These are phyloP conservation scores for Dendrothele bispora DNA, from an alignment of 768 basidiomycete species.

Conservation along the genomic window DNA sequence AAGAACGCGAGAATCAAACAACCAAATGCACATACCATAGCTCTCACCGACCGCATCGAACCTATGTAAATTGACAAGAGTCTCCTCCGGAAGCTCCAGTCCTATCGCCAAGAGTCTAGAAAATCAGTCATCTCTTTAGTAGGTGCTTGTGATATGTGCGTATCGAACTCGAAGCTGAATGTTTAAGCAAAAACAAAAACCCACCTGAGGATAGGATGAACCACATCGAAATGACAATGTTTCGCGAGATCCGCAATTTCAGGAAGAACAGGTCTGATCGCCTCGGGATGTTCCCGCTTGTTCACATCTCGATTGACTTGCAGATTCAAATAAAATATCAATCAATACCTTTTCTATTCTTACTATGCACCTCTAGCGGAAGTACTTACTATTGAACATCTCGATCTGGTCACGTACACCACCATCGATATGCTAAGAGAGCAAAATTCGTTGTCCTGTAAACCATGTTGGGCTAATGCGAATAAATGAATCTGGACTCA, in stretches of 20 bases:
- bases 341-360: not conserved
- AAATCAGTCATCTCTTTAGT: no score
- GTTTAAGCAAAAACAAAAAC: no score
- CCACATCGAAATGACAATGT: slow-evolving; percentile 38
- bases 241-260: slow-evolving; percentile 38
- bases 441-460: not conserved
- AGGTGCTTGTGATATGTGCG: slow-evolving; percentile 16
- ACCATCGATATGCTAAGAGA: slow-evolving; percentile 34
- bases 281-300: slow-evolving; percentile 37
- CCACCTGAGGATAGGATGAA: slow-evolving; percentile 33
- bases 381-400: slow-evolving; percentile 35
- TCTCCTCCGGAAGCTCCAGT: slow-evolving; percentile 40
- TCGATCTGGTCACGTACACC: slow-evolving; percentile 43
- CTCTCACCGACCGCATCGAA: slow-evolving; percentile 29
- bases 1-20: no score
- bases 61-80: slow-evolving; percentile 31
- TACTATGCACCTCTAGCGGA: not conserved
- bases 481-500: no score
- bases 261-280: slow-evolving; percentile 38
- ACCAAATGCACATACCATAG: slow-evolving; percentile 29
- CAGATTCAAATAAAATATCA: not conserved
- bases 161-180: not conserved
- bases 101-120: slow-evolving; percentile 38
- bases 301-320: slow-evolving; percentile 40
- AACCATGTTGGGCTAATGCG: not conserved